Percentiles rank a stretch among this genome's conserved stretches.
These are phyloP conservation scores for Pseudogymnoascus sp. DNA, from an alignment of 2,329 filamentous ascomycete species.

Conservation along the genomic window DNA sequence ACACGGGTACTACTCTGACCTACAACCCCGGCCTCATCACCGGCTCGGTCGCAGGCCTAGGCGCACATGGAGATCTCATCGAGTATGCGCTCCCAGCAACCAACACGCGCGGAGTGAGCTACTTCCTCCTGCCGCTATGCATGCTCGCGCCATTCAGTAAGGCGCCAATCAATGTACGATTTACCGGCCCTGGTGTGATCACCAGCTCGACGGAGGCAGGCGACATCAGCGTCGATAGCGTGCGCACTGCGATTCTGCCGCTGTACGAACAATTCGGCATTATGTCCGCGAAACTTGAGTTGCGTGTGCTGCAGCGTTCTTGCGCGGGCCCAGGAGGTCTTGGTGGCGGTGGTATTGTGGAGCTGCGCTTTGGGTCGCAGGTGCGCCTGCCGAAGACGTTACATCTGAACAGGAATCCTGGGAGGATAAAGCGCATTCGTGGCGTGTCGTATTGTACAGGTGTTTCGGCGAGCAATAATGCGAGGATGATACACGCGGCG, in stretches of 20 bases:
- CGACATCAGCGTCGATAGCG: conserved; percentile 85
- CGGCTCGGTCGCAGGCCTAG: conserved; percentile 67
- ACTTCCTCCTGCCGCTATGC: conserved; percentile 84
- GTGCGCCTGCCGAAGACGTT: conserved; percentile 89
- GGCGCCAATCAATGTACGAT: conserved; percentile 78
- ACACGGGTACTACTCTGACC: conserved; percentile 86
- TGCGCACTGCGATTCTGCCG: conserved; percentile 85
- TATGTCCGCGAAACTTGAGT: conserved; percentile 65
- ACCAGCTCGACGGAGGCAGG: conserved; percentile 75
- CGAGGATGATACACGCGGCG: conserved; percentile 86
- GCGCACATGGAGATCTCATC: conserved; percentile 62
- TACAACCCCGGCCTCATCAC: conserved; percentile 91
- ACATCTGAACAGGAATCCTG: conserved; percentile 73
- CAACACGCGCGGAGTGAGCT: conserved; percentile 75
- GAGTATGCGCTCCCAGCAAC: conserved; percentile 70
- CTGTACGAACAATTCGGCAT: conserved; percentile 89
- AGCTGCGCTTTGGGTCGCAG: conserved; percentile 87
- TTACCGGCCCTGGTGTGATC: conserved; percentile 86
- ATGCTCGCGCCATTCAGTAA: conserved; percentile 91
- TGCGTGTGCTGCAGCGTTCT: conserved; percentile 71
- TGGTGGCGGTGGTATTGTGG: conserved; percentile 85
- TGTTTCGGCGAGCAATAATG: conserved; percentile 87
- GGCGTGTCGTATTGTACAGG: conserved; percentile 92
- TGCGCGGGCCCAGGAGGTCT: conserved; percentile 66
- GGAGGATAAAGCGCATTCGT: conserved; percentile 77